phyloP scores from a whole-genome alignment of 2,329 filamentous ascomycete species.

The Neonectria ditissima region DNA sequence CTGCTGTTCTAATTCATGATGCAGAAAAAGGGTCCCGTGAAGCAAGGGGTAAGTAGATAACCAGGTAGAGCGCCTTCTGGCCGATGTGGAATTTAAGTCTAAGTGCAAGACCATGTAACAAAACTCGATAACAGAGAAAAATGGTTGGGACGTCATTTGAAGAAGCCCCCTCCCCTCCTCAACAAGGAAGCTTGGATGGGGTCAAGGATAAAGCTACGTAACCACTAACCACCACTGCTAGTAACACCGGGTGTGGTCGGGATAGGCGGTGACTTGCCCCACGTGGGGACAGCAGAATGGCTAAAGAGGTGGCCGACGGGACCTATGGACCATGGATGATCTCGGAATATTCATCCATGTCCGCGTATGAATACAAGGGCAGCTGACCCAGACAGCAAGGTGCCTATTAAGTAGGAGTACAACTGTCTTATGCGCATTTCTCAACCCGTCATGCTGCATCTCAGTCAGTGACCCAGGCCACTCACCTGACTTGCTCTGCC shows the following conservation, averaged over 20 bases:
- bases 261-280: slow-evolving; percentile 17
- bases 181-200: slow-evolving; percentile 7
- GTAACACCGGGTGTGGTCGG: too few relatives aligned
- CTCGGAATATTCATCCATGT: neutral
- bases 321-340: neutral
- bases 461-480: neutral
- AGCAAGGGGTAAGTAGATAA: neutral
- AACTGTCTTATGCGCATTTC: too few relatives aligned
- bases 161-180: neutral
- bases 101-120: neutral
- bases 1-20: slow-evolving; percentile 17
- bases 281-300: slow-evolving; percentile 17
- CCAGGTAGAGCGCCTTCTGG: neutral
- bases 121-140: neutral
- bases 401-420: too few relatives aligned
- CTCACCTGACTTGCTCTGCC: neutral
- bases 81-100: neutral
- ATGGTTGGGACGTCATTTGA: slow-evolving; percentile 8
- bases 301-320: too few relatives aligned
- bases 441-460: too few relatives aligned
- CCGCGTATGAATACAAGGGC: neutral
- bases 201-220: neutral
- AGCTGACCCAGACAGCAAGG: slow-evolving; percentile 5
- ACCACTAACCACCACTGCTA: neutral
- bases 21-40: neutral